Conservation (phyloP, 2,329 filamentous ascomycete species). For the Metarhizium anisopliae region DNA sequence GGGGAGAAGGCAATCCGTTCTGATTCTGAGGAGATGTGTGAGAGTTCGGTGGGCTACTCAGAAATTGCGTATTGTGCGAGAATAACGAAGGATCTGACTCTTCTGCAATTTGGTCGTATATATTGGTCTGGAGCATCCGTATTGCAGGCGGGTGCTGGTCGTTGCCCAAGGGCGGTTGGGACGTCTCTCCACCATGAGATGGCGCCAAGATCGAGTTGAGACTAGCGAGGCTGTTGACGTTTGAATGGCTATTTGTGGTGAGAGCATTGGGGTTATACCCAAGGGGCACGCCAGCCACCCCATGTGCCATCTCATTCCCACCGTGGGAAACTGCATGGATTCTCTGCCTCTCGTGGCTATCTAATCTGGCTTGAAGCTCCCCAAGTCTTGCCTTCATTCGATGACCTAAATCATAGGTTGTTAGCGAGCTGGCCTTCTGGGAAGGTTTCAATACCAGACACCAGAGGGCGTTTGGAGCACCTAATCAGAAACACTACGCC, state of each 20-base stretch:
- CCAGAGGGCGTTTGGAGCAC: background rate
- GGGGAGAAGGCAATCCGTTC: constrained; percentile 12
- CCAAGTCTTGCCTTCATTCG: constrained; percentile 22
- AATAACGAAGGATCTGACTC: constrained; percentile 9
- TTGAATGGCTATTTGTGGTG: background rate
- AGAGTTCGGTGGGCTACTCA: constrained; percentile 13
- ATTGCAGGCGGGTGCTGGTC: constrained; percentile 4
- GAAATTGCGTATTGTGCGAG: constrained; percentile 5
- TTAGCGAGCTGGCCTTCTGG: background rate
- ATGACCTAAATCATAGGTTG: constrained; percentile 12
- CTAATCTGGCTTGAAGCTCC: constrained; percentile 20
- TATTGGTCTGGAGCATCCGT: constrained; percentile 5
- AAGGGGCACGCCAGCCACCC: background rate
- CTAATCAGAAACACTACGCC: background rate
- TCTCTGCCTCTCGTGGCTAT: constrained; percentile 16
- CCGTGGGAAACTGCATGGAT: constrained; percentile 3
- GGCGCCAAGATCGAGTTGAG: background rate
- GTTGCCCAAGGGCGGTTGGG: constrained; percentile 7
- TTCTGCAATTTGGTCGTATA: constrained; percentile 9
- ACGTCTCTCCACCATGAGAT: constrained; percentile 2
- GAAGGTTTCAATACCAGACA: background rate
- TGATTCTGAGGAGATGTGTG: constrained; percentile 8
- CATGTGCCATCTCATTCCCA: background rate
- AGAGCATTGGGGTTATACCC: background rate
- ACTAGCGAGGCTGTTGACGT: background rate